phyloP scores from a whole-genome alignment of 2,329 filamentous ascomycete species.

The Verticillium isaacii region DNA sequence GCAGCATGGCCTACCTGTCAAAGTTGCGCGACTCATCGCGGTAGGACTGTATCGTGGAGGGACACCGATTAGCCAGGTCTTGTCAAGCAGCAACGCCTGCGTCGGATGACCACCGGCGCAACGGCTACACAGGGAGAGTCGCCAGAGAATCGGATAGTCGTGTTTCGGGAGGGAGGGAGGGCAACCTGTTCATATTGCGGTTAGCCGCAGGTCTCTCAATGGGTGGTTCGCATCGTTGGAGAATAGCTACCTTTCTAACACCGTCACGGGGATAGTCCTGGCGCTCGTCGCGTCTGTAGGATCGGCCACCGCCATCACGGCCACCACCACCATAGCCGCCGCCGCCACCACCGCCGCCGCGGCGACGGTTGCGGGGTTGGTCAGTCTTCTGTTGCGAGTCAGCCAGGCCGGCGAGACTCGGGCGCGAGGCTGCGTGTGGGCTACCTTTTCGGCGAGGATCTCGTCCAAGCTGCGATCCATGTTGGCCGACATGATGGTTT shows the following conservation, averaged over 20 bases:
- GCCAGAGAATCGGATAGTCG: background rate
- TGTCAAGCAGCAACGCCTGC: conserved; percentile 7
- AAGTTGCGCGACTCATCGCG: conserved; percentile 62
- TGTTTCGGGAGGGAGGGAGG: conserved; percentile 13
- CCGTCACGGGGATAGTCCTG: conserved; percentile 68
- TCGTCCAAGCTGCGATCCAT: conserved; percentile 54
- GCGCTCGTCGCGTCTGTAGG: conserved; percentile 24
- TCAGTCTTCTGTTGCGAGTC: conserved; percentile 18
- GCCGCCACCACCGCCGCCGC: conserved; percentile 18
- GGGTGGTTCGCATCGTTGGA: background rate
- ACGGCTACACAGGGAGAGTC: background rate
- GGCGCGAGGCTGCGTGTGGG: conserved; percentile 21
- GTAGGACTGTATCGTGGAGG: conserved; percentile 49
- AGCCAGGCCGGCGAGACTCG: background rate
- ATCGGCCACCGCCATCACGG: background rate
- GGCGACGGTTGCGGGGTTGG: conserved; percentile 29
- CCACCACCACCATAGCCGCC: background rate
- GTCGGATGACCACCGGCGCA: background rate
- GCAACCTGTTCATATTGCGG: conserved; percentile 8
- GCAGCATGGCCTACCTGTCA: conserved; percentile 55
- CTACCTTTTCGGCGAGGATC: conserved; percentile 48
- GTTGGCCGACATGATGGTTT: conserved; percentile 28
- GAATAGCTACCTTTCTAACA: conserved; percentile 72
- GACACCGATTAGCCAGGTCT: conserved; percentile 27
- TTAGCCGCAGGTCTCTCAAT: conserved; percentile 6